phyloP scores from a whole-genome alignment of 176 grass and related monocot genomes.

The Ensete glaucum region DNA sequence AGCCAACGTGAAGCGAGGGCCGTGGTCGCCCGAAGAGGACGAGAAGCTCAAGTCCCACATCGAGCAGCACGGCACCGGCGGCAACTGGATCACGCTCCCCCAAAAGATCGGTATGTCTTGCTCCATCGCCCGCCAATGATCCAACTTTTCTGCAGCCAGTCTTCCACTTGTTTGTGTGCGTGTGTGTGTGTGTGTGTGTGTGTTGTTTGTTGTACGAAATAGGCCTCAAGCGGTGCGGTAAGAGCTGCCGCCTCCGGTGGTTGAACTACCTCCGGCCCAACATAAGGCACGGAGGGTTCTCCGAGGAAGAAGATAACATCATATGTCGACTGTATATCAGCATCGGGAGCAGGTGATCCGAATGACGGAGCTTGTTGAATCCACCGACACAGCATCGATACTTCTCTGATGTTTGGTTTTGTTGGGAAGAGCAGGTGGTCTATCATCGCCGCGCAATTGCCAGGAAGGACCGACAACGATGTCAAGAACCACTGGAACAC shows the following conservation, averaged over 20 bases:
- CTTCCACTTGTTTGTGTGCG: too few relatives aligned
- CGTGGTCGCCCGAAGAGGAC: slow-evolving; percentile 91
- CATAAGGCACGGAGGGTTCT: slow-evolving; percentile 87
- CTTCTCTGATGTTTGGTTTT: too few relatives aligned
- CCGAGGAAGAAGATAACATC: slow-evolving; percentile 84
- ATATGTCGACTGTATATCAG: slow-evolving; percentile 77
- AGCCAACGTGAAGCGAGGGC: slow-evolving; percentile 79
- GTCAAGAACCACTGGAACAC: slow-evolving; percentile 99
- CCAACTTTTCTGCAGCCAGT: too few relatives aligned
- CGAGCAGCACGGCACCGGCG: slow-evolving; percentile 82
- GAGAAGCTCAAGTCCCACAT: slow-evolving; percentile 91
- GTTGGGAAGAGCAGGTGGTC: slow-evolving; percentile 58
- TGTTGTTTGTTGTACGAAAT: not conserved
- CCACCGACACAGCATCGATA: too few relatives aligned
- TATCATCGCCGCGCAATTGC: slow-evolving; percentile 85
- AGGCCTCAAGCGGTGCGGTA: slow-evolving; percentile 90
- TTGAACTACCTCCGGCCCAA: slow-evolving; percentile 95
- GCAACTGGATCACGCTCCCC: slow-evolving; percentile 90
- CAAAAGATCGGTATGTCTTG: slow-evolving; percentile 67
- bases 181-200: too few relatives aligned
- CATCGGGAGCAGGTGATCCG: slow-evolving; percentile 86
- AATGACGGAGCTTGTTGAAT: not conserved
- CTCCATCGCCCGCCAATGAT: too few relatives aligned
- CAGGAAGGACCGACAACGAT: slow-evolving; percentile 90
- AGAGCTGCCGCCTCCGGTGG: slow-evolving; percentile 95